Evolutionary conservation across 73 alveolate genomes (phyloP).

Genomic region (Blepharisma japonicum): DNA sequence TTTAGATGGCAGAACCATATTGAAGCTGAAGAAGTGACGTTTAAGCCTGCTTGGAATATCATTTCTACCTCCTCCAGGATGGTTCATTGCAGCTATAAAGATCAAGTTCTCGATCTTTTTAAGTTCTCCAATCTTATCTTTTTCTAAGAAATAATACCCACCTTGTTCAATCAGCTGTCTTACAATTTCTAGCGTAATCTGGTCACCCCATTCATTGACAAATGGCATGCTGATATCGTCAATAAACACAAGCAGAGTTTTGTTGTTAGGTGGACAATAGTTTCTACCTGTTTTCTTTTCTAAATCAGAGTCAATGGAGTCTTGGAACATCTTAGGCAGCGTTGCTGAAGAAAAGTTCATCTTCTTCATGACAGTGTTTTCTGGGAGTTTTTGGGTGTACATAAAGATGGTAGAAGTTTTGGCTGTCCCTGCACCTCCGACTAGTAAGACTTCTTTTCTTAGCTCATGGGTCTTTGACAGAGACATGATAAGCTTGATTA

Average conservation of each 20-base stretch:
- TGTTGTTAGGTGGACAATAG: conserved; percentile 97
- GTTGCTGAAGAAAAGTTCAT: conserved; percentile 99
- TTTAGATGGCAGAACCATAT: conserved; percentile 98
- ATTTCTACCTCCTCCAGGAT: conserved; percentile 99
- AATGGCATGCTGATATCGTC: conserved; percentile 95
- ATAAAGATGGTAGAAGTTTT: conserved; percentile 98
- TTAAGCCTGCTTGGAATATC: conserved; percentile 99
- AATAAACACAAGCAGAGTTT: conserved; percentile 96
- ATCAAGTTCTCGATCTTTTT: conserved; percentile 92
- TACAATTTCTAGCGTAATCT: conserved; percentile 97
- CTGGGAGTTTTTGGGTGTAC: conserved; percentile 57
- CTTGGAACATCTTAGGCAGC: conserved; percentile 98
- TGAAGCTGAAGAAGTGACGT: conserved; percentile 97
- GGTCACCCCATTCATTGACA: conserved; percentile 98
- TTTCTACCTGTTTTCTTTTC: conserved; percentile 97
- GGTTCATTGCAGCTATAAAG: conserved; percentile 99
- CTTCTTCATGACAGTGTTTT: conserved; percentile 93
- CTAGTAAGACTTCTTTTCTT: conserved; percentile 64
- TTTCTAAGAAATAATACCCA: conserved; percentile 99
- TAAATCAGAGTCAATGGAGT: conserved; percentile 97
- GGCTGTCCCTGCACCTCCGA: conserved; percentile 99
- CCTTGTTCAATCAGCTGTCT: conserved; percentile 96
- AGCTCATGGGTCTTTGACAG: conserved; percentile 53
- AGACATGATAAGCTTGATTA: conserved; percentile 83
- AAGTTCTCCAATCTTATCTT: conserved; percentile 99